Base-by-base conservation (phyloP, 805 yeast species). In the Lachancea meyersii region DNA sequence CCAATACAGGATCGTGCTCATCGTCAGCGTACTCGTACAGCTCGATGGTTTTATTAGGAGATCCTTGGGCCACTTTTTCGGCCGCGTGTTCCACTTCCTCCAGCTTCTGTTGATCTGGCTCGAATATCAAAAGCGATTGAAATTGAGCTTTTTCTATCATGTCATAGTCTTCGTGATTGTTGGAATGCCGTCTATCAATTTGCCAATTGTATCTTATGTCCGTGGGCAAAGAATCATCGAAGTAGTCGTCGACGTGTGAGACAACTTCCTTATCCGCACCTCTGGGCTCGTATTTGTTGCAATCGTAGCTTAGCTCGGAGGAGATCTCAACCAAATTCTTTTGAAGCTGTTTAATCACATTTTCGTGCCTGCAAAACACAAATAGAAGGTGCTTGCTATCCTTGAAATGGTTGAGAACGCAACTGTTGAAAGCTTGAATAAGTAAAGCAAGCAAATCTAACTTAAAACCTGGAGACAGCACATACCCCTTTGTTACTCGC, bases 401-500 rank as follows among this genome's bases (percentile, higher is more conserved):
- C 19, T 61, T 60, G 5, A 78, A 80, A 49, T 67, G 55, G 35
- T 78, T 69, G n/a, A 73, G 57, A 2, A 76, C 63, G 3, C 79
- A 69, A 19, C 74, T 75, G 38, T 79, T 69, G 3, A 81, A 57
- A 1, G 83, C 65, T 40, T 84, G 67, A 4, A 82, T 48, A n/a
- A 83, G 31, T 10, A 83, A 57, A 0, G 88, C 80, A 22, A 83
- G 55, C 30, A 75, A 55, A 48, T 81, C 86, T 6, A 77, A 55
- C 50, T 81, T 74, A 42, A 66, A 51, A 9, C 63, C 60, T 2
- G 64, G 65, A 11, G 59, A 51, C 21, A 45, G 40, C 31, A 48
- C 31, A 41, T 48, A 52, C 6, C 45, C 40, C 22, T 43, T 40
- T 16, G 26, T 38, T 17, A 47, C 42, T 8, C 30, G 19, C 17